These are phyloP conservation scores for Aspergillus hortae DNA, from an alignment of 2,329 filamentous ascomycete genomes.

Conservation along the genomic window DNA sequence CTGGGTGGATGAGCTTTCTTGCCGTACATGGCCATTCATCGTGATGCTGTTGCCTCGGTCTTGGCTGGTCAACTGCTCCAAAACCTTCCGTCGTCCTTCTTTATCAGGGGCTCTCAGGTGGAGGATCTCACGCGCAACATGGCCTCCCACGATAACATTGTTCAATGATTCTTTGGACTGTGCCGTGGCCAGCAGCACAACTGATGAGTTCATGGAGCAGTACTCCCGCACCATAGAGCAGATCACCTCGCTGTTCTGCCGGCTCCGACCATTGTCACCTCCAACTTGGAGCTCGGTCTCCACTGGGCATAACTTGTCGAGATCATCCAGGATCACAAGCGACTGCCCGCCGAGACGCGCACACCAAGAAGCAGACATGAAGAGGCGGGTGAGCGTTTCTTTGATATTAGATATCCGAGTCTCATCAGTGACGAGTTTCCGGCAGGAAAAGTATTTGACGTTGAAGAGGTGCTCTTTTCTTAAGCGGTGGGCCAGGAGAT, in stretches of 20 bases:
- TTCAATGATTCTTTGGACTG: slow-evolving; percentile 92
- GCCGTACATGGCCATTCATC: slow-evolving; percentile 39
- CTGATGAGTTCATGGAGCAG: slow-evolving; percentile 72
- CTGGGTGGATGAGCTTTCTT: slow-evolving; percentile 39
- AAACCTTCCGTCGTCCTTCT: slow-evolving; percentile 75
- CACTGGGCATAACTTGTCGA: slow-evolving; percentile 87
- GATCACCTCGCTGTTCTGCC: slow-evolving; percentile 86
- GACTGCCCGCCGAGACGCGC: slow-evolving; percentile 79
- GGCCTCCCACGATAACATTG: slow-evolving; percentile 82
- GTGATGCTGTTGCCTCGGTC: slow-evolving; percentile 34
- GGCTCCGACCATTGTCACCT: slow-evolving; percentile 87
- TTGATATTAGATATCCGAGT: slow-evolving; percentile 86
- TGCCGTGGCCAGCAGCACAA: slow-evolving; percentile 85
- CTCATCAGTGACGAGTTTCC: slow-evolving; percentile 85
- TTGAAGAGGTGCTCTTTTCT: slow-evolving; percentile 73
- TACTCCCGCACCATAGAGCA: slow-evolving; percentile 80
- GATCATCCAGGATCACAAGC: slow-evolving; percentile 83
- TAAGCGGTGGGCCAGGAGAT: slow-evolving; percentile 70
- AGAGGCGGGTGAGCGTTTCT: slow-evolving; percentile 77
- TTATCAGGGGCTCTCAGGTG: slow-evolving; percentile 89
- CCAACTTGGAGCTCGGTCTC: slow-evolving; percentile 94
- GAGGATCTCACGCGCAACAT: slow-evolving; percentile 88
- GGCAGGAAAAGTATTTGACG: slow-evolving; percentile 80
- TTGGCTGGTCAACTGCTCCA: slow-evolving; percentile 69
- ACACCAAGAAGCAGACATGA: slow-evolving; percentile 88